A percentile compares a stretch with the other conserved stretches of the same genome.
Evolutionary conservation across 2,329 filamentous ascomycete genomes (phyloP).

Genomic region (Cordyceps cicadae): DNA sequence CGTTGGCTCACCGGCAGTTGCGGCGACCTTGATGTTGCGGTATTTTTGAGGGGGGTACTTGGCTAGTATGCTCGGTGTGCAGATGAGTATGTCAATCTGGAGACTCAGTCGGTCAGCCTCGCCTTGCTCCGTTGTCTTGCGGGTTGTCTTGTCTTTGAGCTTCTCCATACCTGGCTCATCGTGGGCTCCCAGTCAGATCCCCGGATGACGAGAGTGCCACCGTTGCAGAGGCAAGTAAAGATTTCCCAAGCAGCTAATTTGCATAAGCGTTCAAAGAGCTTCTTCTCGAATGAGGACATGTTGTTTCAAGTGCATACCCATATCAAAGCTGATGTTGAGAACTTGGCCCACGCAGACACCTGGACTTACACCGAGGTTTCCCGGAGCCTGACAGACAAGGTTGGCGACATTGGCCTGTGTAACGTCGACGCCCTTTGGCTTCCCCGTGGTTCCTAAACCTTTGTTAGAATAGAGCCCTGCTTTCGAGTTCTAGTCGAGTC

Average conservation of each 20-base stretch:
- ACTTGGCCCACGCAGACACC: constrained; percentile 47
- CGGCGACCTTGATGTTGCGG: constrained; percentile 43
- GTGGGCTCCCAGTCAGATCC: constrained; percentile 41
- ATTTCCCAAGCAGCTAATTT: constrained; percentile 51
- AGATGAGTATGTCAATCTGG: constrained; percentile 45
- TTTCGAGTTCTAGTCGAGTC: too few species aligned
- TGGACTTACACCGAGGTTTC: constrained; percentile 39
- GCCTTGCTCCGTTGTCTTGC: background rate
- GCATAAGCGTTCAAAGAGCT: background rate
- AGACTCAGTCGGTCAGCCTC: background rate
- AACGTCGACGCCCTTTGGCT: constrained; percentile 51
- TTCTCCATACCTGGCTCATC: constrained; percentile 32
- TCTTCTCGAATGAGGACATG: too few species aligned
- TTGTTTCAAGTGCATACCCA: constrained; percentile 36
- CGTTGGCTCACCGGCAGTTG: constrained; percentile 48
- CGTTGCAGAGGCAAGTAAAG: constrained; percentile 48
- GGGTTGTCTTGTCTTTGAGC: too few species aligned
- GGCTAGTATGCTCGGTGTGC: constrained; percentile 46
- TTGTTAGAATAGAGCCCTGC: background rate
- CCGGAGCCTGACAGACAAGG: constrained; percentile 41
- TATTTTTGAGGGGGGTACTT: constrained; percentile 39
- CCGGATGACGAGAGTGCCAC: constrained; percentile 46
- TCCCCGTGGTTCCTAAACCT: constrained; percentile 42
- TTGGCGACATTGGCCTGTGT: constrained; percentile 48
- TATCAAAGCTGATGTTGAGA: constrained; percentile 52